Conservation (phyloP, 805 yeast species). For the Vanderwaltozyma verrucispora region DNA sequence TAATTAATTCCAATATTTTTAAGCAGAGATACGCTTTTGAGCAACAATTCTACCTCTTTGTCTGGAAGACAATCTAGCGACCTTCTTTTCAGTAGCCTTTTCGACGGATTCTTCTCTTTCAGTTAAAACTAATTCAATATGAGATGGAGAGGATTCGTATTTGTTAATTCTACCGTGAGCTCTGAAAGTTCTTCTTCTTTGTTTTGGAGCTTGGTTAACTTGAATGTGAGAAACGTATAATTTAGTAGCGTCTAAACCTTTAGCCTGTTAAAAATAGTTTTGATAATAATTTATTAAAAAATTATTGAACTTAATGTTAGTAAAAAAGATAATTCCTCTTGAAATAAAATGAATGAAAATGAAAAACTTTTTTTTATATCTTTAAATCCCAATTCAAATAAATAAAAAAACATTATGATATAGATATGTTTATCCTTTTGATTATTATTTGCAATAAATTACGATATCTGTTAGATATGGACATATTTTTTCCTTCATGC, state of each 20-base stretch:
- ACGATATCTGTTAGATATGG: no score
- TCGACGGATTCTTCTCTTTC: slow-evolving; percentile 91
- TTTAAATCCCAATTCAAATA: no score
- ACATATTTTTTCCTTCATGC: no score
- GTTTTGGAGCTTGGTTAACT: slow-evolving; percentile 99
- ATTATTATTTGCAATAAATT: no score
- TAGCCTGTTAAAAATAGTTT: slow-evolving; percentile 37
- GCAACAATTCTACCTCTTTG: slow-evolving; percentile 86
- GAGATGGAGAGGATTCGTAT: slow-evolving; percentile 97
- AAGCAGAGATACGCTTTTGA: slow-evolving; percentile 79
- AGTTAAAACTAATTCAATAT: slow-evolving; percentile 93
- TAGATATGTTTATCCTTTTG: no score
- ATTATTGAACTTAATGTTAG: no score
- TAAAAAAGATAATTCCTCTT: no score
- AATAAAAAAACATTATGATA: no score
- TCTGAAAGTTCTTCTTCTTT: slow-evolving; percentile 99
- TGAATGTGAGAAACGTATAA: slow-evolving; percentile 96
- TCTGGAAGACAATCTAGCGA: slow-evolving; percentile 74
- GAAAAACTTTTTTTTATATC: no score
- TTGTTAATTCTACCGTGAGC: slow-evolving; percentile 99
- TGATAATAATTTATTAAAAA: background rate
- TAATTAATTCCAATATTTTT: slow-evolving; percentile 11
- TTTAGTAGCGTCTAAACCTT: slow-evolving; percentile 94
- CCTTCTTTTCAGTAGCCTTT: slow-evolving; percentile 69
- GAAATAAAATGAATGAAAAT: no score